Evolutionary conservation across 176 grass and related monocot genomes (phyloP).

Genomic region (Oryza brachyantha): DNA sequence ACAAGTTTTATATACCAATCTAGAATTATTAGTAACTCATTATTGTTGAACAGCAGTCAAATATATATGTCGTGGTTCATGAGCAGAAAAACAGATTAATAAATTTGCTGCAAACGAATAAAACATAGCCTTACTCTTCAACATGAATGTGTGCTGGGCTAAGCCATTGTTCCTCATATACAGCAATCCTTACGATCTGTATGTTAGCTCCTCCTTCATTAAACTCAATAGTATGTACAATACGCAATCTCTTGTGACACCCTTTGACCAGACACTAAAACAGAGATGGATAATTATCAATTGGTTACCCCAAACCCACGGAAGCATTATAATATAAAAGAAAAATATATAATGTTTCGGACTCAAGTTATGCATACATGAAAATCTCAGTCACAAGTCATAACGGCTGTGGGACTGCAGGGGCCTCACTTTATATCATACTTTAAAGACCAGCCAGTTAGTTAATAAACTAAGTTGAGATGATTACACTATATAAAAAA

Average conservation of each 20-base stretch:
- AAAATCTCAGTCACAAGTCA: neutral
- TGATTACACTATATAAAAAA: neutral
- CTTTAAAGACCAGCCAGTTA: neutral
- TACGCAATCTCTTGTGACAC: conserved; percentile 84
- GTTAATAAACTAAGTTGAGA: neutral
- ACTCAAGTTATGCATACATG: neutral
- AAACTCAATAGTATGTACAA: conserved; percentile 94
- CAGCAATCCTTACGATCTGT: conserved; percentile 84
- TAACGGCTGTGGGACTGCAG: neutral
- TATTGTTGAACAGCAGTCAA: conserved; percentile 12
- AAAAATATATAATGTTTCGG: neutral
- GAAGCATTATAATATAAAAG: conserved; percentile 10
- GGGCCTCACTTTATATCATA: conserved; percentile 10
- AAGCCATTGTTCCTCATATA: conserved; percentile 93
- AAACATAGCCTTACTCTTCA: conserved; percentile 55
- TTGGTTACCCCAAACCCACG: conserved; percentile 6
- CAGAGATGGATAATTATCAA: conserved; percentile 16
- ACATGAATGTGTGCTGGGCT: conserved; percentile 64
- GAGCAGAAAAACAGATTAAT: conserved; percentile 10
- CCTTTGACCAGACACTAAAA: conserved; percentile 91
- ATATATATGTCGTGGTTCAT: neutral
- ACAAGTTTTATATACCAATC: neutral
- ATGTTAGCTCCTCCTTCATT: conserved; percentile 78
- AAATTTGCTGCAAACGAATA: conserved; percentile 1
- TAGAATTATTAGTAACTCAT: neutral